Evolutionary conservation across 345 rosid genomes (phyloP).

Genomic region (Jatropha curcas): DNA sequence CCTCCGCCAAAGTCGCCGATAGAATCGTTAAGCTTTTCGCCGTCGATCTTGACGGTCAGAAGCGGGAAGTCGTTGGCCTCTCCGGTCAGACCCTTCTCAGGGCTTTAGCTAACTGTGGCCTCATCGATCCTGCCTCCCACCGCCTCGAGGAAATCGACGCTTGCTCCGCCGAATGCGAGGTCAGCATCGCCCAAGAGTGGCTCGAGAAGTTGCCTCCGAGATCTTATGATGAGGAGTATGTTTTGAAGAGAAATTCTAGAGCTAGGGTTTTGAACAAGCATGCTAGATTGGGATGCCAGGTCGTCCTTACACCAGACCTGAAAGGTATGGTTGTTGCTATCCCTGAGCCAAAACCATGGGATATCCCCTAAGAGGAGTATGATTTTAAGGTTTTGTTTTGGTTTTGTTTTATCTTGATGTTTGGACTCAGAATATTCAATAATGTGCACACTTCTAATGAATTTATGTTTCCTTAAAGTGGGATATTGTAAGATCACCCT

Average conservation of each 20-base stretch:
- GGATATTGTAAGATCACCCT: constrained; percentile 11
- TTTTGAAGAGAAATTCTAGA: constrained; percentile 76
- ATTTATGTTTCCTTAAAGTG: not conserved
- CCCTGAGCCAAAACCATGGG: constrained; percentile 98
- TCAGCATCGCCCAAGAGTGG: constrained; percentile 96
- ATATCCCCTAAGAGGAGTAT: constrained; percentile 59
- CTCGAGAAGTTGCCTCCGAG: constrained; percentile 79
- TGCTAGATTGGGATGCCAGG: constrained; percentile 90
- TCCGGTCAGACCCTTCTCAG: constrained; percentile 87
- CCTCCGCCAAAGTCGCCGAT: constrained; percentile 80
- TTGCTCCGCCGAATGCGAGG: constrained; percentile 98
- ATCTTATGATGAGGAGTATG: constrained; percentile 92
- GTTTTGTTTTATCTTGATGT: constrained; percentile 17
- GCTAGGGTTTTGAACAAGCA: constrained; percentile 86
- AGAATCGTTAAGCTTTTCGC: constrained; percentile 89
- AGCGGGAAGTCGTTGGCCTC: constrained; percentile 76
- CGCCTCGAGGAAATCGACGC: constrained; percentile 96
- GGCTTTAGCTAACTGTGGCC: constrained; percentile 63
- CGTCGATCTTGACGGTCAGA: constrained; percentile 70
- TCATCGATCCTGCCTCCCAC: constrained; percentile 92
- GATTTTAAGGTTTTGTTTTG: constrained; percentile 5
- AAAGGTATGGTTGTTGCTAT: constrained; percentile 99
- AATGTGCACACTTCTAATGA: constrained; percentile 9
- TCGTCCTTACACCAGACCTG: constrained; percentile 67
- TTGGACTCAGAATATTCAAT: constrained; percentile 8